phyloP scores from a whole-genome alignment of 2,329 filamentous ascomycete genomes.

The Fusarium protoensiforme region DNA sequence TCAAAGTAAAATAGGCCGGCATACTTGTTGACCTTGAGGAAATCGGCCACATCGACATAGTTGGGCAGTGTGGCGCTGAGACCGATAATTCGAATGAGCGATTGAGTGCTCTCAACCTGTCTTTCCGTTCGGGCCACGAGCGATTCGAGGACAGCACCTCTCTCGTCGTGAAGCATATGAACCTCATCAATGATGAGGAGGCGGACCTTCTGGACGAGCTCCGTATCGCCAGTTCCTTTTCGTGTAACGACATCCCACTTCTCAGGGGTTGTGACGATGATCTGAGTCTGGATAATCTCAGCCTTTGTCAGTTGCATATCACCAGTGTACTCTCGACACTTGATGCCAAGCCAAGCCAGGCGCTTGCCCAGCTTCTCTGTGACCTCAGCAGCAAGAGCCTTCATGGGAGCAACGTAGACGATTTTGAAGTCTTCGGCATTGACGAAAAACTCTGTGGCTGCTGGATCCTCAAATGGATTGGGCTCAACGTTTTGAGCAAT shows the following conservation, averaged over 20 bases:
- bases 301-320: constrained; percentile 99
- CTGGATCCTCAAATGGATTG: constrained; percentile 78
- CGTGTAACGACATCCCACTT: constrained; percentile 99
- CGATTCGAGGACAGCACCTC: constrained; percentile 94
- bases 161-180: constrained; percentile 98
- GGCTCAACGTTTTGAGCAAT: constrained; percentile 87
- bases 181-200: constrained; percentile 98
- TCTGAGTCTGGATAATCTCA: constrained; percentile 95
- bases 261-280: constrained; percentile 98
- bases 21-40: constrained; percentile 93
- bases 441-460: constrained; percentile 84
- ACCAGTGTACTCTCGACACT: constrained; percentile 93
- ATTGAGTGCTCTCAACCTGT: constrained; percentile 98
- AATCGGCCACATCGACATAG: constrained; percentile 96
- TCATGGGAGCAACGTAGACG: constrained; percentile 99
- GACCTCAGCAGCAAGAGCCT: constrained; percentile 94
- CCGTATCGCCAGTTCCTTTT: constrained; percentile 96
- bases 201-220: constrained; percentile 96
- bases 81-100: constrained; percentile 93
- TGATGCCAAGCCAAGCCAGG: constrained; percentile 91
- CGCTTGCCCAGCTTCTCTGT: constrained; percentile 94
- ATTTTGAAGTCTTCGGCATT: constrained; percentile 93
- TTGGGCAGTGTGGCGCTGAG: constrained; percentile 96
- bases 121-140: constrained; percentile 94
- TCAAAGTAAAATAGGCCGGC: constrained; percentile 98